Conservation (phyloP, 768 basidiomycete species). For the Tylopilus sp. region DNA sequence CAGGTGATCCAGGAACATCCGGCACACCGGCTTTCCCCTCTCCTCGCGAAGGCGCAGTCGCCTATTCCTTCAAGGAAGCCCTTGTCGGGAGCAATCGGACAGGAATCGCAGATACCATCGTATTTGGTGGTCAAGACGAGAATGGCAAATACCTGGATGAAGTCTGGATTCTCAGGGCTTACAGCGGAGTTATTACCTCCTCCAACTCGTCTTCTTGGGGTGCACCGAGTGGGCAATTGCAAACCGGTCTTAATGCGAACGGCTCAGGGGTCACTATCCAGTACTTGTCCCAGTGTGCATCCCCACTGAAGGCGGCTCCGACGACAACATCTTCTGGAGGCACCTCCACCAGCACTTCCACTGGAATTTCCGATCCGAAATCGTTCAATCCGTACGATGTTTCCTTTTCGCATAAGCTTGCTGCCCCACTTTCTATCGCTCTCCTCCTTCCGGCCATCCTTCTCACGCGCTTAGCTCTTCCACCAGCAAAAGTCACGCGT, state of each 20-base stretch:
- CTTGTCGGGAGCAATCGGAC: conserved; percentile 54
- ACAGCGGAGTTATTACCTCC: conserved; percentile 57
- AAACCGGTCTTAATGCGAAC: conserved; percentile 59
- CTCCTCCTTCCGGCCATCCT: conserved; percentile 42
- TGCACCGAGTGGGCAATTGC: conserved; percentile 59
- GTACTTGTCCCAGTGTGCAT: conserved; percentile 61
- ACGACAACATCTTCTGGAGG: conserved; percentile 19
- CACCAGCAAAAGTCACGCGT: conserved; percentile 28
- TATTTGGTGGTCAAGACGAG: conserved; percentile 74
- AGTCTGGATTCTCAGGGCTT: conserved; percentile 75
- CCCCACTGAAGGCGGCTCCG: conserved; percentile 27
- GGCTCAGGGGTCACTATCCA: conserved; percentile 63
- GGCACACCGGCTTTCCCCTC: conserved; percentile 52
- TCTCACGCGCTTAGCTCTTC: conserved; percentile 39
- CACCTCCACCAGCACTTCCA: conserved; percentile 12
- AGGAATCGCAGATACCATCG: conserved; percentile 61
- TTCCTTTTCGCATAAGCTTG: conserved; percentile 44
- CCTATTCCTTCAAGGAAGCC: conserved; percentile 48
- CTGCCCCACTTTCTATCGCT: conserved; percentile 47
- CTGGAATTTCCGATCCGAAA: conserved; percentile 3
- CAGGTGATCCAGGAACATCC: conserved; percentile 60
- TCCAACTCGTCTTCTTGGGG: conserved; percentile 61
- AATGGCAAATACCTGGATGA: conserved; percentile 67
- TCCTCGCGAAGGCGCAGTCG: conserved; percentile 69
- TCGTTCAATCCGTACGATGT: conserved; percentile 36